Conservation (phyloP, 768 basidiomycete genomes). For the Mrakia blollopis region DNA sequence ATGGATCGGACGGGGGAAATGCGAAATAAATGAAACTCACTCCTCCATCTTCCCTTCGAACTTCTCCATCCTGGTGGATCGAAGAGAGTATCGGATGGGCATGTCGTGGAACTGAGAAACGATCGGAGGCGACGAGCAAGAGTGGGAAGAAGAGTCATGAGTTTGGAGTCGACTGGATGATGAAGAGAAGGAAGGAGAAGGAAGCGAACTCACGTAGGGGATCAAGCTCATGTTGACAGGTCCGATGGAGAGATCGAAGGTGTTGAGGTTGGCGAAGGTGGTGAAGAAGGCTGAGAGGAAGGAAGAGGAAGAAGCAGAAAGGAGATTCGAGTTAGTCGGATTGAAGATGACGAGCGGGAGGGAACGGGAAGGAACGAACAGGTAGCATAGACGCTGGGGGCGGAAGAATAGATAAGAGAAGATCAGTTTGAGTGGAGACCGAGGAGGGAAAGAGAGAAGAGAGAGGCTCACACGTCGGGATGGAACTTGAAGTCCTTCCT, state of each 20-base stretch:
- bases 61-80: conserved; percentile 34
- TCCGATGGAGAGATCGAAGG: conserved; percentile 27
- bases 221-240: conserved; percentile 35
- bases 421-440: neutral
- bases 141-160: neutral
- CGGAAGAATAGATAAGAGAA: neutral
- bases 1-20: neutral
- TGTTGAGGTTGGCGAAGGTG: conserved; percentile 22
- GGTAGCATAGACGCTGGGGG: conserved; percentile 22
- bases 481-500: conserved; percentile 35
- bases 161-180: no score
- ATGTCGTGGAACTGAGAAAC: conserved; percentile 28
- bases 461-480: conserved; percentile 29
- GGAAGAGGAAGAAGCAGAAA: conserved; percentile 6
- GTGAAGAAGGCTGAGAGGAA: conserved; percentile 31
- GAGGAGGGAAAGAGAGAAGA: neutral
- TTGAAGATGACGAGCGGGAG: conserved; percentile 33
- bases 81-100: conserved; percentile 39
- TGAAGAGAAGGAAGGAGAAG: neutral
- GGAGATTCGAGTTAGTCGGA: conserved; percentile 13
- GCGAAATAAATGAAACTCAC: conserved; percentile 30
- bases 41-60: conserved; percentile 33
- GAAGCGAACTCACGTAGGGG: conserved; percentile 29
- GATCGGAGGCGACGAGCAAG: neutral
- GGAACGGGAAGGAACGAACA: conserved; percentile 11